A percentile compares a stretch with the other conserved stretches of the same genome.
Conservation (phyloP, 2,329 filamentous ascomycete genomes). For the Penicillium concentricum region DNA sequence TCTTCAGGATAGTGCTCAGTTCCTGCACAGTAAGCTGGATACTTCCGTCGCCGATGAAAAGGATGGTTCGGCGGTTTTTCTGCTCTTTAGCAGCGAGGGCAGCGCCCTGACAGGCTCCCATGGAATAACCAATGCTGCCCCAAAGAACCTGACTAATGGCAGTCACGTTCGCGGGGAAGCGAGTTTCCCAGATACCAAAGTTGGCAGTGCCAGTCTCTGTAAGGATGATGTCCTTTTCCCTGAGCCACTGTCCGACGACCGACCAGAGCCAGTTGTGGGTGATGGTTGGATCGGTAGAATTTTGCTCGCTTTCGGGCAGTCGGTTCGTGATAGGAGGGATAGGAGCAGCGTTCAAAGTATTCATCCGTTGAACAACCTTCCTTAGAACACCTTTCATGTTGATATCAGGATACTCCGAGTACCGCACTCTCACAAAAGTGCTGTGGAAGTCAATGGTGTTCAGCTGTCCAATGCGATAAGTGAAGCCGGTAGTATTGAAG, state of each 20-base stretch:
- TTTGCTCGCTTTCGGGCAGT: slow-evolving; percentile 37
- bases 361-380: slow-evolving; percentile 63
- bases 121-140: slow-evolving; percentile 66
- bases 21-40: slow-evolving; percentile 85
- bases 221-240: slow-evolving; percentile 71
- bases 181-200: slow-evolving; percentile 84
- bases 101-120: slow-evolving; percentile 65
- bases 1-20: slow-evolving; percentile 77
- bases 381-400: slow-evolving; percentile 77
- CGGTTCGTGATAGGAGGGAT: slow-evolving; percentile 58
- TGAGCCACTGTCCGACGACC: slow-evolving; percentile 68
- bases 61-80: slow-evolving; percentile 65
- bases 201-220: slow-evolving; percentile 87
- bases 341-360: slow-evolving; percentile 55
- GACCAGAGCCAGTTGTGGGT: slow-evolving; percentile 68
- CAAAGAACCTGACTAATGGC: slow-evolving; percentile 77
- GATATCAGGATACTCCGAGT: slow-evolving; percentile 75
- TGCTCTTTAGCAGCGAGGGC: slow-evolving; percentile 71
- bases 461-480: slow-evolving; percentile 74
- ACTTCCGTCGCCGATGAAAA: slow-evolving; percentile 87
- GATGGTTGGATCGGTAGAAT: slow-evolving; percentile 40
- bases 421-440: slow-evolving; percentile 69
- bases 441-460: slow-evolving; percentile 83
- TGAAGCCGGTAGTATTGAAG: slow-evolving; percentile 67
- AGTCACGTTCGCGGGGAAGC: slow-evolving; percentile 73